phyloP scores from a whole-genome alignment of 2,329 filamentous ascomycete species.

The Grosmannia penicillata region DNA sequence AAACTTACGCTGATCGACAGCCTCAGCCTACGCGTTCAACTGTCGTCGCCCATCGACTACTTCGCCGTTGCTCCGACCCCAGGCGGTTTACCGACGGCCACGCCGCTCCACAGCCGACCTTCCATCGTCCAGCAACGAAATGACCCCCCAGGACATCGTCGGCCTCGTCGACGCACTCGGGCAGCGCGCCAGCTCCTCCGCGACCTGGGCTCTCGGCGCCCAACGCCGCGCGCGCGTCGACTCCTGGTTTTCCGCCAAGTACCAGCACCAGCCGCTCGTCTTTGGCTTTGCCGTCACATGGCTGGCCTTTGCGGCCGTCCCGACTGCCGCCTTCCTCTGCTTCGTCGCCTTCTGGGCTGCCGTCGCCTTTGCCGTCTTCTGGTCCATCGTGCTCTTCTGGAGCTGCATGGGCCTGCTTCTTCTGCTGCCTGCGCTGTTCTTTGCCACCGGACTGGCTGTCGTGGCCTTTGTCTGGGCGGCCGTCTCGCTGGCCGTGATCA shows the following conservation, averaged over 20 bases:
- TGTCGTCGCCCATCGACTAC: too few species aligned
- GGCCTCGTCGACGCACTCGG: not conserved
- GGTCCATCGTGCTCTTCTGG: constrained; percentile 10
- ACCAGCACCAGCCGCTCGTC: not conserved
- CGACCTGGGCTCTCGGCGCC: not conserved
- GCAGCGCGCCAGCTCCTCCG: not conserved
- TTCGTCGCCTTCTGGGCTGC: constrained; percentile 8
- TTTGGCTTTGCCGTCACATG: not conserved
- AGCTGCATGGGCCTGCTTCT: constrained; percentile 7
- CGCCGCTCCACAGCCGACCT: too few species aligned
- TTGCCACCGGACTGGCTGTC: constrained; percentile 5
- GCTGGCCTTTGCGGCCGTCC: not conserved
- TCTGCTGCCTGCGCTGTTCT: constrained; percentile 7
- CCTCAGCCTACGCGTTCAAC: too few species aligned
- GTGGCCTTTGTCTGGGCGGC: constrained; percentile 7
- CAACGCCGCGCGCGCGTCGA: not conserved
- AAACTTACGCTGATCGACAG: too few species aligned
- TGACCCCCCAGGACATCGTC: not conserved
- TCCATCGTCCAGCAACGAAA: too few species aligned
- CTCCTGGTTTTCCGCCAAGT: constrained; percentile 1
- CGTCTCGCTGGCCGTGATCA: not conserved
- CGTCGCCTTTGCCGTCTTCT: constrained; percentile 7
- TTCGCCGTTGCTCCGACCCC: too few species aligned
- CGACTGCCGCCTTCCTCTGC: constrained; percentile 2
- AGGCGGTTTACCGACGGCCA: too few species aligned